phyloP scores from a whole-genome alignment of 2,329 filamentous ascomycete species.

The Saccharata proteae region DNA sequence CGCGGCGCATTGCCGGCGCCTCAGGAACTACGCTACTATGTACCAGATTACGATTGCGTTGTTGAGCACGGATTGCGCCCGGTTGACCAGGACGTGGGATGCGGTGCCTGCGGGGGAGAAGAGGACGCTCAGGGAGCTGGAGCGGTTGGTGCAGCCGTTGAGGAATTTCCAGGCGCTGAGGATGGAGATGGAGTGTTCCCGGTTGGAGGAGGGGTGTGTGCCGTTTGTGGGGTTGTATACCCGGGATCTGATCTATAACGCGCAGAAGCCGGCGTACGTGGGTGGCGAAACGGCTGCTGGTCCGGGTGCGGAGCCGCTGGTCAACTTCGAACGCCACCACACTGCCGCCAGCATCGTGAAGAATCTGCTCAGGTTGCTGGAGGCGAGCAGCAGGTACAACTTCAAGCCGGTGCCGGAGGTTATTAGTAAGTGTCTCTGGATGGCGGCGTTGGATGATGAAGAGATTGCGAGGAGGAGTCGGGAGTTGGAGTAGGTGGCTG shows the following conservation, averaged over 20 bases:
- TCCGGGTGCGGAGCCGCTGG: conserved; percentile 50
- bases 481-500: conserved; percentile 8
- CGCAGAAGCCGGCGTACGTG: conserved; percentile 52
- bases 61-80: conserved; percentile 58
- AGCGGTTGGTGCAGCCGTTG: conserved; percentile 61
- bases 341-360: conserved; percentile 67
- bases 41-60: conserved; percentile 70
- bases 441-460: conserved; percentile 63
- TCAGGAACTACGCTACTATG: conserved; percentile 75
- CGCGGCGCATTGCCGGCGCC: conserved; percentile 59
- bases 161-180: conserved; percentile 68
- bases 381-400: conserved; percentile 62
- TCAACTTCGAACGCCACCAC: conserved; percentile 76
- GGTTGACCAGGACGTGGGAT: conserved; percentile 59
- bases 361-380: conserved; percentile 63
- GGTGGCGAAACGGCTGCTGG: conserved; percentile 32
- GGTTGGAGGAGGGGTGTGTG: conserved; percentile 60
- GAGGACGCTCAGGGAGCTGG: conserved; percentile 54
- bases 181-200: conserved; percentile 63
- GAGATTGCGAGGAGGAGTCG: conserved; percentile 42
- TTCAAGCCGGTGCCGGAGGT: conserved; percentile 67
- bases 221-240: conserved; percentile 75
- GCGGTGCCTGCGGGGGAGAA: conserved; percentile 54
- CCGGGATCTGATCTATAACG: conserved; percentile 71
- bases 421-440: conserved; percentile 74